These are phyloP conservation scores for Rhytidhysteron rufulum DNA, from an alignment of 2,329 filamentous ascomycete species.

Conservation along the genomic window DNA sequence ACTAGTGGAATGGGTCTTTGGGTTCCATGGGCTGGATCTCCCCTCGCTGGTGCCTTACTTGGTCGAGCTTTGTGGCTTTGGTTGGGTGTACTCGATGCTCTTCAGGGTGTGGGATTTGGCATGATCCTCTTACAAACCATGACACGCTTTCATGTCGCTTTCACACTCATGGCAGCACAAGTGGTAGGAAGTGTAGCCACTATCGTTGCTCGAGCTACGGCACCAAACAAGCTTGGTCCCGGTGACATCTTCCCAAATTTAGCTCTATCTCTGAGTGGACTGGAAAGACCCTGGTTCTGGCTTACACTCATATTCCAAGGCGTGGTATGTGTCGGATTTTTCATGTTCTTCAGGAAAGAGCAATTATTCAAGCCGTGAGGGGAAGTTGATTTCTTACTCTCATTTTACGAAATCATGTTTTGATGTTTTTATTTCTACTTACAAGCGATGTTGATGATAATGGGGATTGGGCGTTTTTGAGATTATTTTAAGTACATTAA, in stretches of 20 bases:
- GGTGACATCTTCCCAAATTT: conserved; percentile 62
- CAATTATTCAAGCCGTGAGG: conserved; percentile 51
- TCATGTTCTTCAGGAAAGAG: conserved; percentile 55
- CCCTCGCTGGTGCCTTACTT: conserved; percentile 52
- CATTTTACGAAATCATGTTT: too few species aligned
- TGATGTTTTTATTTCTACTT: too few species aligned
- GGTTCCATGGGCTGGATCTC: conserved; percentile 53
- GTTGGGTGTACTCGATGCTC: conserved; percentile 61
- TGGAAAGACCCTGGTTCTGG: conserved; percentile 53
- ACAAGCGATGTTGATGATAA: too few species aligned
- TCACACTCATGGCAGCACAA: conserved; percentile 59
- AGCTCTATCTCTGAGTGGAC: conserved; percentile 44
- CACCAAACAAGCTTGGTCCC: conserved; percentile 59
- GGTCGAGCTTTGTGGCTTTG: conserved; percentile 62
- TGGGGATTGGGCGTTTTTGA: too few species aligned
- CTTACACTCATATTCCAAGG: conserved; percentile 55
- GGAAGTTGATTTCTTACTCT: not conserved
- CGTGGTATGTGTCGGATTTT: conserved; percentile 54
- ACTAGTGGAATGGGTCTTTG: conserved; percentile 58
- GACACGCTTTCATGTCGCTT: conserved; percentile 62
- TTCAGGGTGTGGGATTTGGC: conserved; percentile 64
- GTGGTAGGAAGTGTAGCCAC: conserved; percentile 60
- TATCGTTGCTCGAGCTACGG: conserved; percentile 58
- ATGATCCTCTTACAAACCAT: conserved; percentile 65
- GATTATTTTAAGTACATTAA: too few species aligned